phyloP scores from a whole-genome alignment of 1,284 basidiomycete genomes.

The Caloboletus inedulis region DNA sequence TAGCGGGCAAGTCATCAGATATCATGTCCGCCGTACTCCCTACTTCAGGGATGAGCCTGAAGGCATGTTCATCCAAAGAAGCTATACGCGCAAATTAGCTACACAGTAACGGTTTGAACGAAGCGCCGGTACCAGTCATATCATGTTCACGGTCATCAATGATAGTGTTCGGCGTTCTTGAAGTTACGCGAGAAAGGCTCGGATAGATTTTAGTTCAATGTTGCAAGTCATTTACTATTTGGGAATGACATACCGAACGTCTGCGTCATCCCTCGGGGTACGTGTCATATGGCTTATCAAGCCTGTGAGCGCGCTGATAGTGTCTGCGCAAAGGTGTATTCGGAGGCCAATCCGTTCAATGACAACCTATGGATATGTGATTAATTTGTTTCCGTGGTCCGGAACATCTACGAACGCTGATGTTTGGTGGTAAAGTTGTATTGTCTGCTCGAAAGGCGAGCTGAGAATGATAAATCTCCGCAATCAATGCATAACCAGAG shows the following conservation, averaged over 20 bases:
- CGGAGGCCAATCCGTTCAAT: slow-evolving; percentile 48
- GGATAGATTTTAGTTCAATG: background rate
- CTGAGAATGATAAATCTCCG: slow-evolving; percentile 54
- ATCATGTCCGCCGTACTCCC: slow-evolving; percentile 86
- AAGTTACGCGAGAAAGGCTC: slow-evolving; percentile 13
- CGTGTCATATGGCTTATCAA: slow-evolving; percentile 50
- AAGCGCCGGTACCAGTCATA: slow-evolving; percentile 32
- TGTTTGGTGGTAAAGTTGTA: slow-evolving; percentile 33
- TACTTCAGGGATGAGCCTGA: slow-evolving; percentile 68
- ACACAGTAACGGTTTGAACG: background rate
- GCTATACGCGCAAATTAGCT: slow-evolving; percentile 40
- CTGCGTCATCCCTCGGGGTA: slow-evolving; percentile 37
- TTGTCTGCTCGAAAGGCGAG: slow-evolving; percentile 39
- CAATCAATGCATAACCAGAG: slow-evolving; percentile 64
- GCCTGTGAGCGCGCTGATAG: slow-evolving; percentile 49
- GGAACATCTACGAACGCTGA: slow-evolving; percentile 36
- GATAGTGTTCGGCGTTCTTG: slow-evolving; percentile 10
- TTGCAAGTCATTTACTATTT: background rate
- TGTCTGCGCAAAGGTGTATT: slow-evolving; percentile 69
- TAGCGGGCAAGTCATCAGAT: slow-evolving; percentile 85
- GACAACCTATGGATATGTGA: slow-evolving; percentile 38
- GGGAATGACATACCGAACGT: slow-evolving; percentile 38
- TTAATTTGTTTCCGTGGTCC: background rate
- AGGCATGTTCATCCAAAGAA: slow-evolving; percentile 84
- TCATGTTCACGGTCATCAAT: slow-evolving; percentile 14